Evolutionary conservation across 169 alveolate genomes (phyloP).

Genomic region (Plasmodium ovale): DNA sequence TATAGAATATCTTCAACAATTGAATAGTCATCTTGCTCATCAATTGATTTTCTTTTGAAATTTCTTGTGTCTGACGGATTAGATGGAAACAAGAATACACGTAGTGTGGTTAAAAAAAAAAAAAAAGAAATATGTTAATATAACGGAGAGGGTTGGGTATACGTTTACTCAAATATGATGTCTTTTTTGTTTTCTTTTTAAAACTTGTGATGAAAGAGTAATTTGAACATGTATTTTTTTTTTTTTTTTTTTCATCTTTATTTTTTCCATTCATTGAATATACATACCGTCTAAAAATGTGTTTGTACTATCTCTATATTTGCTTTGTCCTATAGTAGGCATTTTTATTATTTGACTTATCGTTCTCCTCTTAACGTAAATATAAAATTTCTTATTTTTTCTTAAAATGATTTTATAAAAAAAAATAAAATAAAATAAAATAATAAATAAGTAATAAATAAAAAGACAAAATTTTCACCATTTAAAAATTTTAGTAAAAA

Average conservation of each 20-base stretch:
- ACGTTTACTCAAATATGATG: too few relatives aligned
- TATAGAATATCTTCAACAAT: constrained; percentile 51
- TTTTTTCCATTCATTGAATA: constrained; percentile 1
- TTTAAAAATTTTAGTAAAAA: constrained; percentile 20
- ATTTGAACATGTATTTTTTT: not conserved
- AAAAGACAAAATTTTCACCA: constrained; percentile 11
- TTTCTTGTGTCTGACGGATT: constrained; percentile 48
- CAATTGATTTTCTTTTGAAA: constrained; percentile 72
- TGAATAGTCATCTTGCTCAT: constrained; percentile 62
- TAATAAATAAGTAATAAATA: not conserved
- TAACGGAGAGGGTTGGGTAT: too few relatives aligned
- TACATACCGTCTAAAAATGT: constrained; percentile 61
- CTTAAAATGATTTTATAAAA: not conserved
- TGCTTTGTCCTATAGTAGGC: constrained; percentile 72
- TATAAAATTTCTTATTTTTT: not conserved
- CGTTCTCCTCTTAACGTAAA: constrained; percentile 14
- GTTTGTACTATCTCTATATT: constrained; percentile 37
- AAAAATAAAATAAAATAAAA: not conserved
- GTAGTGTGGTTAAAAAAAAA: not conserved
- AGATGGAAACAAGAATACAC: not conserved
- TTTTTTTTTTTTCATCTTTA: constrained; percentile 3
- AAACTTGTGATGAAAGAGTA: too few relatives aligned
- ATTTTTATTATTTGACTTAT: constrained; percentile 31
- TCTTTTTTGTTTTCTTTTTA: too few relatives aligned
- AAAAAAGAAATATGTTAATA: not conserved